phyloP scores from a whole-genome alignment of 116 monocot species.

The Cymodocea nodosa region DNA sequence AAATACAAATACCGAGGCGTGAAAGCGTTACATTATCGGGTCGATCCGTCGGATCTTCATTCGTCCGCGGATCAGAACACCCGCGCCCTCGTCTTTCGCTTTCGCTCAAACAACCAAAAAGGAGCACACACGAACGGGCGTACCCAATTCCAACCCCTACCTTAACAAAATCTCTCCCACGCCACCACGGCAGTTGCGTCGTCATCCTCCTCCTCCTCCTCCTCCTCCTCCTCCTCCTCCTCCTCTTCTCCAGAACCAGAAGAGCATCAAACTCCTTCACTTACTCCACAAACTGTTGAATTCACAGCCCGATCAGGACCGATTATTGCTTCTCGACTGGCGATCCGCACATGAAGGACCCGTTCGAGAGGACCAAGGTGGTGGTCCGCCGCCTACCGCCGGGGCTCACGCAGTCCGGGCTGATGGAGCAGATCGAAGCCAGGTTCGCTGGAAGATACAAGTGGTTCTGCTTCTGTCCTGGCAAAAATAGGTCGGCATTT shows the following conservation, averaged over 20 bases:
- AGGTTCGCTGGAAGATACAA: slow-evolving; percentile 49
- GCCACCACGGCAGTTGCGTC: background rate
- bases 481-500: slow-evolving; percentile 42
- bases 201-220: background rate
- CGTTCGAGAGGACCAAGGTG: slow-evolving; percentile 51
- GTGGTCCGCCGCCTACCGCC: slow-evolving; percentile 65
- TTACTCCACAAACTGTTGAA: background rate
- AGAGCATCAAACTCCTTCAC: background rate
- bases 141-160: background rate
- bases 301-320: background rate
- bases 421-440: slow-evolving; percentile 56
- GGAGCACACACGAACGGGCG: background rate
- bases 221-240: background rate
- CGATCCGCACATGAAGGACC: slow-evolving; percentile 40
- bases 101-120: background rate
- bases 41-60: too few species aligned
- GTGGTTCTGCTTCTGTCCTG: slow-evolving; percentile 55
- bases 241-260: background rate
- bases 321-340: background rate
- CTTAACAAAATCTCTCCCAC: background rate
- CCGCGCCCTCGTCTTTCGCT: too few species aligned
- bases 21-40: too few species aligned
- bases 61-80: too few species aligned
- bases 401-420: slow-evolving; percentile 33
- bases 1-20: too few species aligned